Base-by-base conservation (phyloP, 352 stramenopile species). In the Pythium volutum region DNA sequence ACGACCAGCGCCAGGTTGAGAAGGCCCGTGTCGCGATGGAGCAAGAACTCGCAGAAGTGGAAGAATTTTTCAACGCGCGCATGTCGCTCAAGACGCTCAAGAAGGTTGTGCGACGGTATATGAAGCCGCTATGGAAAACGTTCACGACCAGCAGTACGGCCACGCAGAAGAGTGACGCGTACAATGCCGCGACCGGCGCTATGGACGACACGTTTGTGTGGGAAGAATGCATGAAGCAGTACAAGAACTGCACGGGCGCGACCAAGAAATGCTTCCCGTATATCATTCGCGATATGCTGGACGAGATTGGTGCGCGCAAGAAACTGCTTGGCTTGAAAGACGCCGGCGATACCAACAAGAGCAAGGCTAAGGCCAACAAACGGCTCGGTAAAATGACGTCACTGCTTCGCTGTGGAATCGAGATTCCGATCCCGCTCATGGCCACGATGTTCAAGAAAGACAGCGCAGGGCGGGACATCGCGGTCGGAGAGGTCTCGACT, bases 211-310 rank as follows among this genome's bases (percentile, higher is more conserved):
- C 70, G 4, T 80, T 81, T 51, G 70, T 87, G 1, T 79, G 67
- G 70, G 64, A 82, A 2, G 77, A 87, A 38, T 82, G 70, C 50
- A 66, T 81, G 54, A 64, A 66, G 2, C 67, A 70, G 20, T 84
- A 65, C 59, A 59, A 64, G 0, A 68, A 47, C 0, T 70, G 73
- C 5, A 50, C 77, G 2, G 22, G 38, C 4, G 52, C 55, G 3
- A 64, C 70, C 4, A 71, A 61, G 18, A 70, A 68, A 29, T 67
- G 59, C 36, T 87, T 87, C 38, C 29, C 64, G 4, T 77, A 76
- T 47, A 81, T 87, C 43, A 74, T 87, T 47, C 59, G 64, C 2
- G 73, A 84, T 27, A 33, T 87, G n/a, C 52, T 84, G n/a, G 73
- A 81, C 47, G 77, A 87, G 57, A 71, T 87, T 18, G 57, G 42